Evolutionary conservation across 306 rosid species (phyloP).

Genomic region (Oemleria cerasiformis): DNA sequence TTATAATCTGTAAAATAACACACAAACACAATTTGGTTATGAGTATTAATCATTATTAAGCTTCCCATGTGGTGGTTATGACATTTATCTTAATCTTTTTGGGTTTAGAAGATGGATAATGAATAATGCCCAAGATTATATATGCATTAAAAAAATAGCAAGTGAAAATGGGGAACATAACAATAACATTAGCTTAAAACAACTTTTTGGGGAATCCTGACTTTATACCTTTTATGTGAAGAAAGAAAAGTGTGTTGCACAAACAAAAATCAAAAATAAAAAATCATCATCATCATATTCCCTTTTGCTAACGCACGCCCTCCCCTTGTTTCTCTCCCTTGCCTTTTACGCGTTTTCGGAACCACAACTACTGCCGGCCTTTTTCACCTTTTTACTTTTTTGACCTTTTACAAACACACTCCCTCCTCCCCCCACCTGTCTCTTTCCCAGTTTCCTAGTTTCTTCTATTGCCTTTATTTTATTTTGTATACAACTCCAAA

Average conservation of each 20-base stretch:
- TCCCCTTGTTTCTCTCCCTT: constrained; percentile 33
- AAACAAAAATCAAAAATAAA: constrained; percentile 35
- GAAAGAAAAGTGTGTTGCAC: constrained; percentile 11
- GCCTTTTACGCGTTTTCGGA: constrained; percentile 60
- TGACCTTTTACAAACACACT: constrained; percentile 26
- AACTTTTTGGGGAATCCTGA: constrained; percentile 46
- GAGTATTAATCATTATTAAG: too few relatives aligned
- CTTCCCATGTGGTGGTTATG: too few relatives aligned
- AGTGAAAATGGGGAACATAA: background rate
- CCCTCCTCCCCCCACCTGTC: constrained; percentile 9
- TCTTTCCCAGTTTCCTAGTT: background rate
- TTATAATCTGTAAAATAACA: too few relatives aligned
- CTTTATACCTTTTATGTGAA: constrained; percentile 18
- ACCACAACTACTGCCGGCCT: constrained; percentile 20
- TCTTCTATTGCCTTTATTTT: background rate
- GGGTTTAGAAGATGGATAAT: too few relatives aligned
- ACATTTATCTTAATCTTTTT: too few relatives aligned
- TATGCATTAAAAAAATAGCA: background rate
- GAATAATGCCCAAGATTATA: background rate
- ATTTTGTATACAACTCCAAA: background rate
- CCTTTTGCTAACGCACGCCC: constrained; percentile 83
- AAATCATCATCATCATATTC: constrained; percentile 40
- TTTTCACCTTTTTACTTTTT: constrained; percentile 18
- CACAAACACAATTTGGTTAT: too few relatives aligned
- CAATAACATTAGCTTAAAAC: background rate